Base-by-base conservation (phyloP, 257 asterid species). In the Eustoma russellianum region DNA sequence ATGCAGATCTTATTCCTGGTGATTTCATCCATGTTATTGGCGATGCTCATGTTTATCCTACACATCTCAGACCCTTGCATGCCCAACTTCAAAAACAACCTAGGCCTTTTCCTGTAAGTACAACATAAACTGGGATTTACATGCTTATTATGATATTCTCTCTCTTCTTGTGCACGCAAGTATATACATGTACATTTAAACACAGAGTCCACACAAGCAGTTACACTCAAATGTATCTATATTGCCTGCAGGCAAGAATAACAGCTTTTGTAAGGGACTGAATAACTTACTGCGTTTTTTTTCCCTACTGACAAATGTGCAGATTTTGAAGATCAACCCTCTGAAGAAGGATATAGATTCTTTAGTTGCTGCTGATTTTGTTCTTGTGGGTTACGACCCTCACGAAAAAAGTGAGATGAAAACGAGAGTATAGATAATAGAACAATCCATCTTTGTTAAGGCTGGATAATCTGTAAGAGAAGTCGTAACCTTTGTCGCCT, bases 61-160 rank as follows among this genome's bases (percentile, higher is more conserved):
- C 85, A 52, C 98, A 92, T 30, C 54, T 85, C 52, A 63, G 73
- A 60, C 83, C 95, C 64, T 74, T 92, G 60, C 88, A 79, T 66
- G 97, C 80, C 68, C 98, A 92, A 64, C 88, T 92, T 48, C 85
- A 79, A 65, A 85, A 85, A 52, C 69, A 41, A 19, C 95, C 98
- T 17, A 79, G 83, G 71, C 94, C 95, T 65, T 92, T 92, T 71
- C 98, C 98, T 7, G 98, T 92, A 61, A 76, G 86, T 68, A 41
- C 13, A 7, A 33, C 53, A 30, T 5, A 14, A 14, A 10, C 15
- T 17, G 16, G 15, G 43, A 24, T 24, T 50, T 7, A 33, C 3
- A 24, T 24, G 30, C 30, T 24, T 5, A 6, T 17, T 6, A 14
- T 12, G 16, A 5, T 5, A 12, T n/a, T 17, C 48, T 12, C 12